A percentile compares a stretch with the other conserved stretches of the same genome.
Conservation (phyloP, 2,329 filamentous ascomycete species). For the Aspergillus tanneri region DNA sequence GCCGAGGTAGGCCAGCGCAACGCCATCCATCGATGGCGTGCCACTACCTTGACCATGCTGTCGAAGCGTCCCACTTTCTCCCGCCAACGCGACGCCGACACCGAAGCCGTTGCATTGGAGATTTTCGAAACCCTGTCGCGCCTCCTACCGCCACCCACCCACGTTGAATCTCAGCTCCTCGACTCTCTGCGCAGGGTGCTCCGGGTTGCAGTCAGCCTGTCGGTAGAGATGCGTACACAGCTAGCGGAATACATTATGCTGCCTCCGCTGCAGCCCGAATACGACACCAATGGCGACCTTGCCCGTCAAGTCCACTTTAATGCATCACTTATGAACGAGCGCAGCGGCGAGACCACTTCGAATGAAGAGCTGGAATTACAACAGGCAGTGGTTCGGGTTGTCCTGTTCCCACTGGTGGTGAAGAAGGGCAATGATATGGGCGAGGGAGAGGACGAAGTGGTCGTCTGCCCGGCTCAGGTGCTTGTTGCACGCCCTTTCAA, state of each 20-base stretch:
- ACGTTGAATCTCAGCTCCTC: slow-evolving; percentile 76
- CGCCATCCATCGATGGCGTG: slow-evolving; percentile 96
- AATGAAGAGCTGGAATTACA: slow-evolving; percentile 79
- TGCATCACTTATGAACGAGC: slow-evolving; percentile 90
- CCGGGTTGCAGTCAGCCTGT: slow-evolving; percentile 81
- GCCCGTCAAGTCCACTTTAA: slow-evolving; percentile 88
- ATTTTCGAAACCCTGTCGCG: slow-evolving; percentile 80
- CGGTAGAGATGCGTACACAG: slow-evolving; percentile 96
- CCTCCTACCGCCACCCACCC: slow-evolving; percentile 80
- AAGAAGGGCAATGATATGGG: slow-evolving; percentile 91
- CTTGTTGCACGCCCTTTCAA: slow-evolving; percentile 64
- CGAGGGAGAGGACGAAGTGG: slow-evolving; percentile 87
- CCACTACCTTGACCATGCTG: slow-evolving; percentile 87
- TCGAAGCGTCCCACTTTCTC: slow-evolving; percentile 77
- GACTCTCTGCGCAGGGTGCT: slow-evolving; percentile 85
- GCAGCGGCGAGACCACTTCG: slow-evolving; percentile 66
- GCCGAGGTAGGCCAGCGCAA: slow-evolving; percentile 80
- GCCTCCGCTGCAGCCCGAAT: slow-evolving; percentile 89
- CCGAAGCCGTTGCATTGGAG: slow-evolving; percentile 90
- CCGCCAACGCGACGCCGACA: slow-evolving; percentile 81
- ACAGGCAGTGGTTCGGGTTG: slow-evolving; percentile 78
- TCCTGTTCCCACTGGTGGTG: slow-evolving; percentile 93
- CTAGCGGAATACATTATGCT: slow-evolving; percentile 98
- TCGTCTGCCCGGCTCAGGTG: slow-evolving; percentile 93
- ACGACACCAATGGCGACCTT: slow-evolving; percentile 88